These are phyloP conservation scores for Colletotrichum costaricense DNA, from an alignment of 2,329 filamentous ascomycete species.

Conservation along the genomic window DNA sequence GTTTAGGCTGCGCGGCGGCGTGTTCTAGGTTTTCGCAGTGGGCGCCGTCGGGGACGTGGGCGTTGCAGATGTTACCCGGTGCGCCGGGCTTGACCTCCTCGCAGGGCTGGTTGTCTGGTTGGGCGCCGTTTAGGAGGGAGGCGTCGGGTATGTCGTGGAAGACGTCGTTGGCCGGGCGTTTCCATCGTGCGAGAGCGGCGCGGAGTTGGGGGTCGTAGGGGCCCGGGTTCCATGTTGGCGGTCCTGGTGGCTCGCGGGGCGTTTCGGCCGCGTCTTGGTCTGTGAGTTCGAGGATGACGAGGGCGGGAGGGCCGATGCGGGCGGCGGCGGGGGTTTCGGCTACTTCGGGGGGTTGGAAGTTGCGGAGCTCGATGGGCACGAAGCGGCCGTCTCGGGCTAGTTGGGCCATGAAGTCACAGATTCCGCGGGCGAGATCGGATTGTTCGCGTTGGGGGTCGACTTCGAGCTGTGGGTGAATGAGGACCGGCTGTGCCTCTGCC, in stretches of 20 bases:
- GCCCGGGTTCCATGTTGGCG: not conserved
- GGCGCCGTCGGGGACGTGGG: not conserved
- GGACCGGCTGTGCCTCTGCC: not conserved
- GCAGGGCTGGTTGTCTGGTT: constrained; percentile 9
- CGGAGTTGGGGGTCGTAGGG: constrained; percentile 1
- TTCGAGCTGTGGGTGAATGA: not conserved
- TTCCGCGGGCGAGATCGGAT: not conserved
- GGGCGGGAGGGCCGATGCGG: not conserved
- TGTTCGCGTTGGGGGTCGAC: not conserved
- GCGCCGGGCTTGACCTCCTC: constrained; percentile 2
- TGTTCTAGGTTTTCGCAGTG: constrained; percentile 39
- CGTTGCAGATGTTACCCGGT: not conserved
- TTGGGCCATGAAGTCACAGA: constrained; percentile 2
- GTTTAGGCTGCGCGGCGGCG: not conserved
- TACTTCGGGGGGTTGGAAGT: constrained; percentile 10
- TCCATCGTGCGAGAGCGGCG: constrained; percentile 24
- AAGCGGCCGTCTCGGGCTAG: constrained; percentile 22
- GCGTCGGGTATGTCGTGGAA: constrained; percentile 33
- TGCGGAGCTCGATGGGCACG: constrained; percentile 23
- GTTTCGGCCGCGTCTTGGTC: not conserved
- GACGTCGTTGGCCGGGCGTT: constrained; percentile 28
- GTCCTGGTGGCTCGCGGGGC: constrained; percentile 2
- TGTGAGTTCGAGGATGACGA: constrained; percentile 9
- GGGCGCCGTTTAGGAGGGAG: not conserved
- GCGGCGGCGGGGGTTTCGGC: not conserved